Percentiles rank a stretch among this genome's conserved stretches.
These are phyloP conservation scores for Leccinum arenicola DNA, from an alignment of 768 basidiomycete genomes.

Conservation along the genomic window DNA sequence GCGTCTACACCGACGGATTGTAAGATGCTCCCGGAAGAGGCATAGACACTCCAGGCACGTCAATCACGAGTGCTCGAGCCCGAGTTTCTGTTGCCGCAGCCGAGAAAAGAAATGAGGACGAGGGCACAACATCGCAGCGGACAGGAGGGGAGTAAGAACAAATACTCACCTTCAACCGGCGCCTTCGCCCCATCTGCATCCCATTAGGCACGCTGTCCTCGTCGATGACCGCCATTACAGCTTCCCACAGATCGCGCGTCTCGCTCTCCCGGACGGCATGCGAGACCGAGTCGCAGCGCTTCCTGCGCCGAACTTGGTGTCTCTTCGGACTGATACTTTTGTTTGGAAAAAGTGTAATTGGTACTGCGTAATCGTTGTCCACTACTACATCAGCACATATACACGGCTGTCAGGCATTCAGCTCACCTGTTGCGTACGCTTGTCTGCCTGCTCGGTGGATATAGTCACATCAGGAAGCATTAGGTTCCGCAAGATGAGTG, in stretches of 20 bases:
- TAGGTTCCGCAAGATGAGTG: no score
- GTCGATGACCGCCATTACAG: constrained; percentile 20
- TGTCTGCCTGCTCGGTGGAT: no score
- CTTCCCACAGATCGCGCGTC: constrained; percentile 60
- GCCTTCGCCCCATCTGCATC: constrained; percentile 36
- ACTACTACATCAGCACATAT: no score
- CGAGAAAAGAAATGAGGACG: neutral
- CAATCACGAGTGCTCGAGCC: constrained; percentile 48
- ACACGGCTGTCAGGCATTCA: no score
- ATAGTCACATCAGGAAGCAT: no score
- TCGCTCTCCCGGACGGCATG: constrained; percentile 70
- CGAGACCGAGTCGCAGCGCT: constrained; percentile 37
- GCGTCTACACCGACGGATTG: constrained; percentile 75
- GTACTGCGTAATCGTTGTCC: no score
- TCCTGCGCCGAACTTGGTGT: constrained; percentile 57
- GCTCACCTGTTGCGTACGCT: no score
- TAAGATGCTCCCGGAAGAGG: constrained; percentile 66
- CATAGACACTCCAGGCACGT: constrained; percentile 58
- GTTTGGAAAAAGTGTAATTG: no score
- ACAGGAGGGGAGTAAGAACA: no score
- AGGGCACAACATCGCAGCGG: neutral
- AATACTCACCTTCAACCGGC: constrained; percentile 39
- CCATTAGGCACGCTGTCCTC: constrained; percentile 31
- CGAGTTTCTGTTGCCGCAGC: constrained; percentile 42
- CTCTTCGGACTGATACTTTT: no score